Conservation (phyloP, 306 rosid genomes). For the Leucaena leucocephala region DNA sequence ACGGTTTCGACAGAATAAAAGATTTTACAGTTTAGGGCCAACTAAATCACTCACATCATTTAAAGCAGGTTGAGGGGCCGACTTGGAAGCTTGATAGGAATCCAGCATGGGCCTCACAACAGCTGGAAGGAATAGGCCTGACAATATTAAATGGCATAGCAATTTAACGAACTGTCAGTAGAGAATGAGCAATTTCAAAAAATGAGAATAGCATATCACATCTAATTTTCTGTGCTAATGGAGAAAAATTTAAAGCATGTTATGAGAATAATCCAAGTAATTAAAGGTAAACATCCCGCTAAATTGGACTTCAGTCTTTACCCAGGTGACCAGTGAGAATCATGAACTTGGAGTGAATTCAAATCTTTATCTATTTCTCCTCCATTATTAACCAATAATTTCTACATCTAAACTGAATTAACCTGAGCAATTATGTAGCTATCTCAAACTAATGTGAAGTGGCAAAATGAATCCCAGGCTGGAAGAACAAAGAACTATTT, state of each 20-base stretch:
- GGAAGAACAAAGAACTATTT: conserved; percentile 13
- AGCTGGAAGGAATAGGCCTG: conserved; percentile 96
- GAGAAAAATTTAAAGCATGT: background rate
- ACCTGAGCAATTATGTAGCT: background rate
- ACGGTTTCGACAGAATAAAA: background rate
- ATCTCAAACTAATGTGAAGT: conserved; percentile 19
- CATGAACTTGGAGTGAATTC: background rate
- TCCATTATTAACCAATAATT: conserved; percentile 1
- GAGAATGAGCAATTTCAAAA: conserved; percentile 21
- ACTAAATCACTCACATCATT: conserved; percentile 64
- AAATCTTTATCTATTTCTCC: background rate
- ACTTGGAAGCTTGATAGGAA: conserved; percentile 73
- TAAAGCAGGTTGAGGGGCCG: conserved; percentile 81
- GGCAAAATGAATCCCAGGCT: conserved; percentile 10
- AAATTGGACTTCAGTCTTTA: background rate
- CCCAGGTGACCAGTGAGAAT: background rate
- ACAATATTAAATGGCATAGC: conserved; percentile 35
- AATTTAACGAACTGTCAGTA: conserved; percentile 29
- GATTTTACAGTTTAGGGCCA: background rate
- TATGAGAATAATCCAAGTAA: conserved; percentile 1
- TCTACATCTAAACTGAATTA: background rate
- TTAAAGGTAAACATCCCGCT: conserved; percentile 13
- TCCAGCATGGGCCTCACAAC: conserved; percentile 91
- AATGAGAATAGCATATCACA: background rate
- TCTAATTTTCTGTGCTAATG: conserved; percentile 17